Percentiles rank a stretch among this genome's conserved stretches.
Conservation (phyloP, 2,329 filamentous ascomycete genomes). For the Penicillium sumatraense region DNA sequence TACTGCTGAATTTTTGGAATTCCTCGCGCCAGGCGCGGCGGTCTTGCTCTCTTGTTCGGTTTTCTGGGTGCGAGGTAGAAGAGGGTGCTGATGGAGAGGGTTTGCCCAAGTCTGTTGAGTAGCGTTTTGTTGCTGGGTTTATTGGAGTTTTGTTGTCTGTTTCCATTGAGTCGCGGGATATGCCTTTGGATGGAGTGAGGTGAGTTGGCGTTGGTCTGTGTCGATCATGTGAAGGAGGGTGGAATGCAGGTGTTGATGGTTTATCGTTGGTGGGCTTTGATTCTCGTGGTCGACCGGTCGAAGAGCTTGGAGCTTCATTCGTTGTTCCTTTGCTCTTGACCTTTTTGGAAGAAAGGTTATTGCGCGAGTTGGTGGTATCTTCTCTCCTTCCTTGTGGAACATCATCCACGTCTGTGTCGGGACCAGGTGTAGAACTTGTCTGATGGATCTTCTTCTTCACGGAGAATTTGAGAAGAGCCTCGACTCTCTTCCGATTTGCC, state of each 20-base stretch:
- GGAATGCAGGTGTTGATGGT: conserved; percentile 40
- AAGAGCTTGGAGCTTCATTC: conserved; percentile 29
- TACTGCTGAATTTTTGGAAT: conserved; percentile 45
- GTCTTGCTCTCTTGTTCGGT: conserved; percentile 37
- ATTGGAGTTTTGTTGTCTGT: conserved; percentile 47
- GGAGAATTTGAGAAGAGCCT: conserved; percentile 50
- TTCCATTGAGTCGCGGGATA: conserved; percentile 46
- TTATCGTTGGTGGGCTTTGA: conserved; percentile 39
- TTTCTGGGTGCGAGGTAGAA: conserved; percentile 35
- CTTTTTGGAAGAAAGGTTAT: conserved; percentile 16
- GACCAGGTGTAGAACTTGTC: conserved; percentile 28
- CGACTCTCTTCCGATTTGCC: conserved; percentile 53
- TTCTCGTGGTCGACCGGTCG: conserved; percentile 42
- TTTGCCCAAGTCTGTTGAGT: conserved; percentile 29
- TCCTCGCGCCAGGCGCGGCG: conserved; percentile 49
- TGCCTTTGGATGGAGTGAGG: conserved; percentile 48
- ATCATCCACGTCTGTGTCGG: conserved; percentile 30
- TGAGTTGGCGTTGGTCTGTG: conserved; percentile 38
- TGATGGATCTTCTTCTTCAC: conserved; percentile 39
- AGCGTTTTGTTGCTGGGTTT: conserved; percentile 33
- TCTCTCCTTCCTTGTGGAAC: conserved; percentile 18
- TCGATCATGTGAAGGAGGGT: conserved; percentile 30
- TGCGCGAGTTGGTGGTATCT: conserved; percentile 12
- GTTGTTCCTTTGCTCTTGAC: conserved; percentile 21
- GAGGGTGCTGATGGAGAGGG: conserved; percentile 36